A percentile compares a stretch with the other conserved stretches of the same genome.
Evolutionary conservation across 1,284 basidiomycete genomes (phyloP).

Genomic region (Malassezia cuniculi): DNA sequence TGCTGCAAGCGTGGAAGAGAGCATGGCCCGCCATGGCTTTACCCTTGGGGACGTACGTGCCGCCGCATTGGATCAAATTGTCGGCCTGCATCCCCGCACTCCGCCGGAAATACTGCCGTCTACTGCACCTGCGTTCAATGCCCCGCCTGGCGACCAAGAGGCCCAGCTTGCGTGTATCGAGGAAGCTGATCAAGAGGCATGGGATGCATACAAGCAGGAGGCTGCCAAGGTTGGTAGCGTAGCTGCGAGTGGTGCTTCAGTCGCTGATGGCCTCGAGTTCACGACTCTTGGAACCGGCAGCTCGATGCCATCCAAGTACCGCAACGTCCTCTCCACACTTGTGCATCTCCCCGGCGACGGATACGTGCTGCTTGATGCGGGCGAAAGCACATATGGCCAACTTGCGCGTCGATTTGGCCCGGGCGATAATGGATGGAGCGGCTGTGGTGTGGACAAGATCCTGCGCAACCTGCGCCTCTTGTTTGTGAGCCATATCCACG

Average conservation of each 20-base stretch:
- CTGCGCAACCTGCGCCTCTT: constrained; percentile 63
- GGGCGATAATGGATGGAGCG: constrained; percentile 9
- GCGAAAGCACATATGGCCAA: constrained; percentile 85
- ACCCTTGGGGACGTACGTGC: constrained; percentile 10
- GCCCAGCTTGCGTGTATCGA: constrained; percentile 13
- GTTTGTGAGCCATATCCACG: constrained; percentile 81
- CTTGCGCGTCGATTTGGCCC: constrained; percentile 63
- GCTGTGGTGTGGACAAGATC: constrained; percentile 22
- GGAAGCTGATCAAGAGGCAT: constrained; percentile 23
- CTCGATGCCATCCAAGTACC: constrained; percentile 56
- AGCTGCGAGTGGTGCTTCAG: constrained; percentile 7
- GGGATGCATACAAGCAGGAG: constrained; percentile 24
- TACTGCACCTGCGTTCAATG: constrained; percentile 40
- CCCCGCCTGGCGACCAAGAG: constrained; percentile 4
- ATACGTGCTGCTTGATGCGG: constrained; percentile 66
- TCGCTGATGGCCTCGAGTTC: constrained; percentile 52
- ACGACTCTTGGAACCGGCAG: constrained; percentile 79
- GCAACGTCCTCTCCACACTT: constrained; percentile 39
- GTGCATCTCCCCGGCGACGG: constrained; percentile 28
- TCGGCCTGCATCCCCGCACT: constrained; percentile 20
- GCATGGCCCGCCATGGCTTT: not conserved
- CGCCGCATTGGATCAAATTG: constrained; percentile 15
- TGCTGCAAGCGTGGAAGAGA: not conserved
- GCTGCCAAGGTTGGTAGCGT: constrained; percentile 12
- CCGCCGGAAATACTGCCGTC: constrained; percentile 12